These are phyloP conservation scores for Rhododendron vialii DNA, from an alignment of 148 eudicot genomes.

Conservation along the genomic window DNA sequence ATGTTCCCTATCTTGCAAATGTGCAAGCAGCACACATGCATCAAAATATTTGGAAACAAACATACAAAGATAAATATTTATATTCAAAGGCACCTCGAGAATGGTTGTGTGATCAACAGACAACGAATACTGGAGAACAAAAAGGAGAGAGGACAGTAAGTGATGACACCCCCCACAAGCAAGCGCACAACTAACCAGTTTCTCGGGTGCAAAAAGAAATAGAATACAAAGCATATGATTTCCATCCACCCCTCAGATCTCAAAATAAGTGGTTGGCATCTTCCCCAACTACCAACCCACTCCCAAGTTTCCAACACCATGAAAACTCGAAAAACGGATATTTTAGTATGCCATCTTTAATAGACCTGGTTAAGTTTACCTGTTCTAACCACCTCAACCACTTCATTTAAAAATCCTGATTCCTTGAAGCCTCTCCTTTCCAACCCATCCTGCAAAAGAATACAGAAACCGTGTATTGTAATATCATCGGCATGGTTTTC, in stretches of 20 bases:
- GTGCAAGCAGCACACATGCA: background rate
- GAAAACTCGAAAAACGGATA: background rate
- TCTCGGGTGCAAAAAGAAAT: background rate
- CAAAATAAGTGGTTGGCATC: background rate
- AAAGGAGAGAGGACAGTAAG: background rate
- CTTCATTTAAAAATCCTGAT: conserved; percentile 83
- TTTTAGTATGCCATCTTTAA: background rate
- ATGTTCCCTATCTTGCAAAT: background rate
- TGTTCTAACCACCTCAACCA: conserved; percentile 89
- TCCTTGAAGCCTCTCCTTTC: conserved; percentile 95
- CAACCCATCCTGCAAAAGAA: conserved; percentile 72
- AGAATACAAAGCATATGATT: background rate
- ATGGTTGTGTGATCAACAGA: background rate
- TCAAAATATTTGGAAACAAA: background rate
- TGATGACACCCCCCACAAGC: background rate
- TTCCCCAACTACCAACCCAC: background rate
- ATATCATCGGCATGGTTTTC: background rate
- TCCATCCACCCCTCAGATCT: background rate
- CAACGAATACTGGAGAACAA: background rate
- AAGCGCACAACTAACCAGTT: background rate
- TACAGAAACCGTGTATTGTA: background rate
- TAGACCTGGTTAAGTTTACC: conserved; percentile 33
- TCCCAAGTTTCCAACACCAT: background rate
- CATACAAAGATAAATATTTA: background rate
- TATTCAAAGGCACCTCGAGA: background rate